phyloP scores from a whole-genome alignment of 768 basidiomycete genomes.

The Dictyophora rubrovolvata region DNA sequence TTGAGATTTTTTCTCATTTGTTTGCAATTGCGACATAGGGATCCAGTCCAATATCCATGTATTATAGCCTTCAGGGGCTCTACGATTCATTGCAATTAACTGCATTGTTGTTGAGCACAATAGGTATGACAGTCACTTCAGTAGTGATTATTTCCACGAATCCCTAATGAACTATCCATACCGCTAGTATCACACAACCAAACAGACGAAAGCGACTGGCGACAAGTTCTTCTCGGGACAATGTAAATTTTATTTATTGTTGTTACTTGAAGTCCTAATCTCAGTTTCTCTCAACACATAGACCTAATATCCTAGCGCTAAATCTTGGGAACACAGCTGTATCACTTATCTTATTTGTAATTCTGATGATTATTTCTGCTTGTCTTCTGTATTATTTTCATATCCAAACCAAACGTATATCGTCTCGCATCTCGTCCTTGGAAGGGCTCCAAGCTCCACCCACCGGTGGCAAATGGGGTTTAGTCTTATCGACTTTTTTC shows the following conservation, averaged over 20 bases:
- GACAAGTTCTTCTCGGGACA: slow-evolving; percentile 50
- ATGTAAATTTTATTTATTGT: slow-evolving; percentile 38
- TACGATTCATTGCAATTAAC: slow-evolving; percentile 63
- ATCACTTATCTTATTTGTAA: slow-evolving; percentile 48
- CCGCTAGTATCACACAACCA: slow-evolving; percentile 30
- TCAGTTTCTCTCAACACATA: slow-evolving; percentile 17
- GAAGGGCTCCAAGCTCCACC: slow-evolving; percentile 46
- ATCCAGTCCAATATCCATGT: slow-evolving; percentile 56
- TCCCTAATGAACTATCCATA: background rate
- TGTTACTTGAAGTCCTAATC: background rate
- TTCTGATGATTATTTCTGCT: slow-evolving; percentile 46
- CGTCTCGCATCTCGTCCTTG: slow-evolving; percentile 29
- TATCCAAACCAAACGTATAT: slow-evolving; percentile 34
- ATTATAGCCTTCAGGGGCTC: slow-evolving; percentile 62
- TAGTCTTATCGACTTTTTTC: slow-evolving; percentile 54
- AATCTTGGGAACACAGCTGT: slow-evolving; percentile 56
- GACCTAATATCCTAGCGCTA: slow-evolving; percentile 65
- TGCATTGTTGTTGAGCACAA: slow-evolving; percentile 56
- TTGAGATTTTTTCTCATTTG: background rate
- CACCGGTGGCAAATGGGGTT: slow-evolving; percentile 37
- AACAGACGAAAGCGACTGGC: slow-evolving; percentile 38
- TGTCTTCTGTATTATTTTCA: slow-evolving; percentile 50
- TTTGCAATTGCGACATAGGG: slow-evolving; percentile 48
- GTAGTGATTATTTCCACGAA: slow-evolving; percentile 1
- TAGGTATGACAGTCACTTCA: slow-evolving; percentile 34